Evolutionary conservation across 305 asterid genomes (phyloP), one percentile per base, ranked within the genome.

Genomic region (Galium porrigens): DNA sequence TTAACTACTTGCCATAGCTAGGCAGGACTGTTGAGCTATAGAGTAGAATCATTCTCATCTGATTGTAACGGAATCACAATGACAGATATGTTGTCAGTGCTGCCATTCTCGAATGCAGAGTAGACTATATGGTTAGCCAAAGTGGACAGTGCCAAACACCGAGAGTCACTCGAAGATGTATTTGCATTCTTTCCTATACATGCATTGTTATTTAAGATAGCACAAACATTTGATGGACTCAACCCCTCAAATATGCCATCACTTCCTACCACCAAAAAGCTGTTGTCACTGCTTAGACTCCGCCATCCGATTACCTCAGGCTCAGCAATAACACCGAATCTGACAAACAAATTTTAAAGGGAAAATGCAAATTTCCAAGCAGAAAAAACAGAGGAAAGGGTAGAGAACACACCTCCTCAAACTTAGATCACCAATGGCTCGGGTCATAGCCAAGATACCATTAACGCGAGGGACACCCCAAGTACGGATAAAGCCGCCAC

Each of bases 281-380:
- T 70, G 65, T 83, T 75, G 54, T 77, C 79, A 11, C 32, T 37
- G 25, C 64, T 67, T 29, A 83, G 78, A 52, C 52, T 52, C 68
- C 75, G 74, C 96, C 95, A 85, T 36, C 80, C 73, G 0, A 72
- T 68, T 63, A 83, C 48, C 70, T 89, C 96, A 12, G 91, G 88
- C 20, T 75, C 89, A n/a, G 91, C 86, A 32, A 82, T 83, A 59
- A 89, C 85, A 12, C 96, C 95, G 55, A 66, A 85, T 63, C 94
- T 89, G 65, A 52, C 60, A 63, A 32, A 57, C 63, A 29, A n/a
- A 29, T 14, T 6, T 66, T 6, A 10, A 34, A 33, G 18, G 36
- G 64, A 63, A 44, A 63, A 54, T 14, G 11, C 8, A 11, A 53
- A 9, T 61, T 30, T 46, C 25, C 65, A 46, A 54, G 53, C 34